A percentile compares a stretch with the other conserved stretches of the same genome.
Evolutionary conservation across 768 basidiomycete species (phyloP).

Genomic region (Suillus placidus): DNA sequence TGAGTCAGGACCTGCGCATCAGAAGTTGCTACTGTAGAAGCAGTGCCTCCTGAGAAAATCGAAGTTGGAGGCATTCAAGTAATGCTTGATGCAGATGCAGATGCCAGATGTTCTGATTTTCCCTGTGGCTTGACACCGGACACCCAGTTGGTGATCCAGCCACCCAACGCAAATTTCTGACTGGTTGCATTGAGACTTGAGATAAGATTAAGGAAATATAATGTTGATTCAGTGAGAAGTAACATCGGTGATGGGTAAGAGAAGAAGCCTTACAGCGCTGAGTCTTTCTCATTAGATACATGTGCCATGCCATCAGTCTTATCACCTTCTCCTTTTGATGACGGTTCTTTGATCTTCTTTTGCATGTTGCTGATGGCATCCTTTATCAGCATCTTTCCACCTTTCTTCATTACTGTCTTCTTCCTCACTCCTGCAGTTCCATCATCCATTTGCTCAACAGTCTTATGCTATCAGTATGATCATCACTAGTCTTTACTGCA

Average conservation of each 20-base stretch:
- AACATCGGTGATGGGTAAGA: constrained; percentile 2
- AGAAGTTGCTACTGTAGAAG: not conserved
- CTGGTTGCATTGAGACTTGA: not conserved
- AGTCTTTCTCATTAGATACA: not conserved
- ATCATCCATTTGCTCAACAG: not conserved
- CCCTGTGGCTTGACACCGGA: not conserved
- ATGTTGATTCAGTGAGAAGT: constrained; percentile 7
- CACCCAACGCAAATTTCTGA: not conserved
- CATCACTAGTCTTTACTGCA: too few species aligned
- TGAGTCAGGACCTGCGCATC: not conserved
- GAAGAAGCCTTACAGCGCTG: not conserved
- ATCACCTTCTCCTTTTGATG: not conserved
- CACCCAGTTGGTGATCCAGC: not conserved
- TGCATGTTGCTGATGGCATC: not conserved
- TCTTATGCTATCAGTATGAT: too few species aligned
- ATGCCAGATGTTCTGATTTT: not conserved
- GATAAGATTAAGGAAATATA: constrained; percentile 10
- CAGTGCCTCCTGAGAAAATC: not conserved
- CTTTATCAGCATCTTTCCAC: not conserved
- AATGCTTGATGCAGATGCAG: not conserved
- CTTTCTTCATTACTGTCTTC: not conserved
- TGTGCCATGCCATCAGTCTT: not conserved
- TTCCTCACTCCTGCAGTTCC: not conserved
- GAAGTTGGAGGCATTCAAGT: not conserved
- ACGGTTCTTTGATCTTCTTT: not conserved